Evolutionary conservation across 805 yeast species (phyloP), one percentile per base, ranked within the genome.

Genomic region (Limtongia smithiae): DNA sequence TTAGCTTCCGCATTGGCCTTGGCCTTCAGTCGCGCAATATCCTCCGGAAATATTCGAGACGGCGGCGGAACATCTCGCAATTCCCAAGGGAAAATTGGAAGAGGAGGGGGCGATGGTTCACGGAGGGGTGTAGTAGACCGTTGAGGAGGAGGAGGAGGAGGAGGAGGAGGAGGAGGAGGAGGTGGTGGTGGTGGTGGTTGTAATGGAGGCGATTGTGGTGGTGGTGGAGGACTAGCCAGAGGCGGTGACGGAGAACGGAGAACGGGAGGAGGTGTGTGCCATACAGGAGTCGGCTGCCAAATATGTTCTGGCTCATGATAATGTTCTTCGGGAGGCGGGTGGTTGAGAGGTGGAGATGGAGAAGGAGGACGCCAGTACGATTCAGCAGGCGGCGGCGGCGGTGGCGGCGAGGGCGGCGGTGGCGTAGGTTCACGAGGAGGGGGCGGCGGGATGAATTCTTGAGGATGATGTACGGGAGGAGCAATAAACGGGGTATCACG

Each of bases 71-170:
- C 34, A 3, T 17, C 44, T 8, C 39, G 39, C 31, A 31, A 12
- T 40, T 55, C 60, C 60, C 60, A 55, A 1, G 60, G 60, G 22
- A 55, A 55, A 11, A 55, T 42, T 3, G 60, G 56, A 30, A 57
- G 55, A 1, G 55, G 55, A n/a, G 50, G 39, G 2, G 51, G 46
- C 43, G 48, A 33, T 14, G 39, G 49, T n/a, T 45, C 49, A 7
- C 42, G 44, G n/a, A 30, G 46, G 5, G 28, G 44, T 39, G 27
- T 9, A 18, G 51, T 15, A 9, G 25, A 11, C 37, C 21, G 22
- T 12, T 14, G 24, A 2, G 18, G 24, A 5, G 43, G 51, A 9
- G 46, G 46, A 18, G 14, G n/a, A 28, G 33, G 24, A 6, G 18
- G 22, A 5, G 43, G 47, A 8, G 51, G 46, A 5, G 51, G 35